A percentile compares a stretch with the other conserved stretches of the same genome.
Conservation (phyloP, 495 filamentous ascomycete species). For the Podospora tetraspora region DNA sequence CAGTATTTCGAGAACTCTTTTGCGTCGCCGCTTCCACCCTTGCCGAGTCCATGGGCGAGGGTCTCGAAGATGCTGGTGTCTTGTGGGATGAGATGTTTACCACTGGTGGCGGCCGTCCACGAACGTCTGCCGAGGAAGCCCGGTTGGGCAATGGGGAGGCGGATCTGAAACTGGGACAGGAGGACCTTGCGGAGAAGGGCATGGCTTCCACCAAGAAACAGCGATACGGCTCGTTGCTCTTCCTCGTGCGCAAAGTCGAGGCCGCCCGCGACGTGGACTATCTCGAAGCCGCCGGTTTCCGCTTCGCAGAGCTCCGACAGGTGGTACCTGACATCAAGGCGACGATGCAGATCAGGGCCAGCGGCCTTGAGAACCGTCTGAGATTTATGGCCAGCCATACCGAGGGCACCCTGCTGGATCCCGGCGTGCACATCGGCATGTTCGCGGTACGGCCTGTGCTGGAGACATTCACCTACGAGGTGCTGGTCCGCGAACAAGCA, state of each 20-base stretch:
- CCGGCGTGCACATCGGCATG: conserved; percentile 69
- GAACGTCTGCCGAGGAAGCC: background rate
- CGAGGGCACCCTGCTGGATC: conserved; percentile 46
- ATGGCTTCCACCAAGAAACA: conserved; percentile 27
- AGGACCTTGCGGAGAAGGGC: conserved; percentile 28
- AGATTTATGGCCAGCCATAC: conserved; percentile 57
- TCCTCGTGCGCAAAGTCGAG: conserved; percentile 65
- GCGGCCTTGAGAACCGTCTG: conserved; percentile 51
- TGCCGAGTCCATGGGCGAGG: conserved; percentile 57
- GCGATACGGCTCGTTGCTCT: conserved; percentile 69
- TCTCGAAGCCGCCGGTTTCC: conserved; percentile 67
- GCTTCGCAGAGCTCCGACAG: conserved; percentile 65
- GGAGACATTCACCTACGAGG: conserved; percentile 61
- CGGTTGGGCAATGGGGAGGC: background rate
- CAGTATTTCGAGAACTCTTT: conserved; percentile 81
- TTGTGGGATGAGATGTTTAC: conserved; percentile 74
- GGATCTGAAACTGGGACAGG: background rate
- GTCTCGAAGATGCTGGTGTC: conserved; percentile 60
- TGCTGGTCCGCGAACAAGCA: conserved; percentile 61
- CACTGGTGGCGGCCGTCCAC: conserved; percentile 42
- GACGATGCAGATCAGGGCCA: conserved; percentile 63
- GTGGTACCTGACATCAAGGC: conserved; percentile 61
- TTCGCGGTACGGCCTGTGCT: conserved; percentile 68
- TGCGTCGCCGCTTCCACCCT: conserved; percentile 73
- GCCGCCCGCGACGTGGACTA: conserved; percentile 49